Evolutionary conservation across 1,139 yeast species (phyloP).

Genomic region (Kodamaea sp.): DNA sequence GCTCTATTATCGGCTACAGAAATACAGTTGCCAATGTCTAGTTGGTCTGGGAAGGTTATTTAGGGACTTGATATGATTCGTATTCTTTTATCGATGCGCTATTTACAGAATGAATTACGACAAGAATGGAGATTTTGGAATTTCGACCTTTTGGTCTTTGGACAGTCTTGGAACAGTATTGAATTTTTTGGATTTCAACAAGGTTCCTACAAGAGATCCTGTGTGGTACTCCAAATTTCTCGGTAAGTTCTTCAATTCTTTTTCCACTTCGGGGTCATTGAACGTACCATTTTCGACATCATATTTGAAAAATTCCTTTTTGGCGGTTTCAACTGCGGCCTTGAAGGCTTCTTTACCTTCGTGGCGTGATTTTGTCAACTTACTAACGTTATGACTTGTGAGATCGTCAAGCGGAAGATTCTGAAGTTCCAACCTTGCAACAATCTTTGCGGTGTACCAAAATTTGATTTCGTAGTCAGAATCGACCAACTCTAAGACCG

Average conservation of each 20-base stretch:
- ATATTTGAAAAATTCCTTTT: constrained; percentile 32
- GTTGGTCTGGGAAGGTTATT: no score
- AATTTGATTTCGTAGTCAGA: constrained; percentile 69
- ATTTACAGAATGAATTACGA: constrained; percentile 12
- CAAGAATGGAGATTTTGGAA: constrained; percentile 44
- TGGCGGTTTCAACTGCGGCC: constrained; percentile 66
- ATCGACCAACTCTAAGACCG: constrained; percentile 85
- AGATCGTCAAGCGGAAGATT: constrained; percentile 60
- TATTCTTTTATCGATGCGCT: constrained; percentile 1
- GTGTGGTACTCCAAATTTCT: constrained; percentile 30
- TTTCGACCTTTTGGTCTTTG: constrained; percentile 15
- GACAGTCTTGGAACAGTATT: constrained; percentile 33
- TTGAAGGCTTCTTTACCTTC: constrained; percentile 58
- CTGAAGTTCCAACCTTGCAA: constrained; percentile 75
- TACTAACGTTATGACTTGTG: constrained; percentile 58
- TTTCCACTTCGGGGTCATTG: constrained; percentile 23
- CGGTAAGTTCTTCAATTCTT: constrained; percentile 38
- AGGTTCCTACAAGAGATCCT: constrained; percentile 26
- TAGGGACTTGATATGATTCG: no score
- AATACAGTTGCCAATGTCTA: no score
- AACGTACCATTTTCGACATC: constrained; percentile 27
- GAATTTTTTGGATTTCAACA: constrained; percentile 39
- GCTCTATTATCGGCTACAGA: no score
- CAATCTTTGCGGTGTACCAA: constrained; percentile 77
- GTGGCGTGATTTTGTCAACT: constrained; percentile 46